A percentile compares a stretch with the other conserved stretches of the same genome.
Conservation (phyloP, 1,139 yeast species). For the Yamadazyma diddensiae region DNA sequence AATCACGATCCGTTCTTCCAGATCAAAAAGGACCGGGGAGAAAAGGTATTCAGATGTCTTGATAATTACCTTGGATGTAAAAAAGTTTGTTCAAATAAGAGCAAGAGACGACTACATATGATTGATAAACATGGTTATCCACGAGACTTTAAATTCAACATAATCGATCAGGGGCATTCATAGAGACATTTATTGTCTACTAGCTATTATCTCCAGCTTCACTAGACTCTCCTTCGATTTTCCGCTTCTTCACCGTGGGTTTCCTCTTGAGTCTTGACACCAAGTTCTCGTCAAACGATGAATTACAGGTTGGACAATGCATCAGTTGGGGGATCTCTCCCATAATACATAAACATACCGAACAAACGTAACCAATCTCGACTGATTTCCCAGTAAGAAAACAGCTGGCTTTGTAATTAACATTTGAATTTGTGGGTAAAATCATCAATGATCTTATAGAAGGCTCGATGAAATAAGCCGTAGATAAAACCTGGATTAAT, state of each 20-base stretch:
- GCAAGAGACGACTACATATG: conserved; percentile 45
- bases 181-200: neutral
- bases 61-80: conserved; percentile 26
- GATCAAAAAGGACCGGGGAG: conserved; percentile 35
- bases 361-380: conserved; percentile 92
- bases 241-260: conserved; percentile 51
- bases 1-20: conserved; percentile 50
- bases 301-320: conserved; percentile 55
- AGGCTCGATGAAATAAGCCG: conserved; percentile 83
- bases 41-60: conserved; percentile 41
- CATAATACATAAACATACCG: conserved; percentile 83
- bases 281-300: conserved; percentile 51
- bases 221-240: conserved; percentile 16
- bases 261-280: conserved; percentile 41
- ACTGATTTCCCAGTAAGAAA: conserved; percentile 85
- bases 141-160: conserved; percentile 33
- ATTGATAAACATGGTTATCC: conserved; percentile 52
- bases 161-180: conserved; percentile 27
- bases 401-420: conserved; percentile 94
- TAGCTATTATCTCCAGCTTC: no score
- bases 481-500: conserved; percentile 59
- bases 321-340: conserved; percentile 59
- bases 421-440: conserved; percentile 80
- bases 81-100: conserved; percentile 28
- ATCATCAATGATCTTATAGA: conserved; percentile 69